These are phyloP conservation scores for Alternaria sp. DNA, from an alignment of 2,329 filamentous ascomycete species.

Conservation along the genomic window DNA sequence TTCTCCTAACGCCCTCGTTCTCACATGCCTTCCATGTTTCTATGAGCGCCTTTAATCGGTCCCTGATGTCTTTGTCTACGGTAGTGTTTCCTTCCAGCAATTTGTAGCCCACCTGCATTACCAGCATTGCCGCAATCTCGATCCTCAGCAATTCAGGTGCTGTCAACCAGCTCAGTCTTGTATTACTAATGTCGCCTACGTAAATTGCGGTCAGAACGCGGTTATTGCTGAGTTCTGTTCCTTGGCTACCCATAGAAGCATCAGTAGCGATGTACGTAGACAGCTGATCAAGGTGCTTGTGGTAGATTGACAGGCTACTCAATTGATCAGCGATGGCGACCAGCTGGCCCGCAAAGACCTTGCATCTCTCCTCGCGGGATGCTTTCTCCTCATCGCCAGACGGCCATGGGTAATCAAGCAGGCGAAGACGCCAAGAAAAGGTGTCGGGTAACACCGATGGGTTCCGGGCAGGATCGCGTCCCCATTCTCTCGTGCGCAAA, in stretches of 20 bases:
- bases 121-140: slow-evolving; percentile 32
- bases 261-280: slow-evolving; percentile 6
- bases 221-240: slow-evolving; percentile 15
- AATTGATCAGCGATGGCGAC: slow-evolving; percentile 23
- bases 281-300: slow-evolving; percentile 22
- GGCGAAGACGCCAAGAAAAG: slow-evolving; percentile 33
- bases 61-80: slow-evolving; percentile 3
- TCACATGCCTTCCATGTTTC: slow-evolving; percentile 29
- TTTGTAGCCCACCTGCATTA: slow-evolving; percentile 1
- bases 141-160: slow-evolving; percentile 32
- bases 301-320: slow-evolving; percentile 23
- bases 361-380: slow-evolving; percentile 22
- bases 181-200: slow-evolving; percentile 35
- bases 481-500: slow-evolving; percentile 34
- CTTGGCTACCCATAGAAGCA: neutral
- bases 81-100: neutral
- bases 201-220: slow-evolving; percentile 22
- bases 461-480: slow-evolving; percentile 21
- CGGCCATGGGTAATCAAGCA: slow-evolving; percentile 34
- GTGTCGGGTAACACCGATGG: slow-evolving; percentile 36
- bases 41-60: slow-evolving; percentile 19
- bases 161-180: slow-evolving; percentile 32
- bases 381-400: neutral
- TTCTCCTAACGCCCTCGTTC: slow-evolving; percentile 39
- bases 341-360: slow-evolving; percentile 27